Evolutionary conservation across 768 basidiomycete genomes (phyloP).

Genomic region (Lactifluus hygrophoroides): DNA sequence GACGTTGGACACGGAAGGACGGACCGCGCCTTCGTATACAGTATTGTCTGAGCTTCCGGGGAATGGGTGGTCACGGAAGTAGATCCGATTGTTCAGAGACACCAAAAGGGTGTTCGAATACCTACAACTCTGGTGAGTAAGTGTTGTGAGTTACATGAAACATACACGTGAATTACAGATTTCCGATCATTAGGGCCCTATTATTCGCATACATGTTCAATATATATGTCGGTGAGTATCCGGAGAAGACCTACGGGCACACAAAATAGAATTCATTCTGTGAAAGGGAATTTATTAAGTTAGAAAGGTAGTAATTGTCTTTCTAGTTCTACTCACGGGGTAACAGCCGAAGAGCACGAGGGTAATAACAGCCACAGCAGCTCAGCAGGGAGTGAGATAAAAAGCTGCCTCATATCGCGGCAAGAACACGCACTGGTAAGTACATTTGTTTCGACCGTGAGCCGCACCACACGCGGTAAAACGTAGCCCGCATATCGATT

Average conservation of each 20-base stretch:
- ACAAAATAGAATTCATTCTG: constrained; percentile 5
- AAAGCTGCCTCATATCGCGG: too few species aligned
- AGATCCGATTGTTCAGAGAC: constrained; percentile 19
- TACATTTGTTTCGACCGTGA: constrained; percentile 24
- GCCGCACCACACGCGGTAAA: constrained; percentile 19
- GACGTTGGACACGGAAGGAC: too few species aligned
- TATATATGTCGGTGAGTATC: too few species aligned
- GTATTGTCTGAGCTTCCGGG: too few species aligned
- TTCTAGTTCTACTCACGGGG: not conserved
- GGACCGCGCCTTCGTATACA: too few species aligned
- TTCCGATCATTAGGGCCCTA: constrained; percentile 20
- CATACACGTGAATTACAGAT: not conserved
- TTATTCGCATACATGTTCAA: not conserved
- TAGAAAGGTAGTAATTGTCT: not conserved
- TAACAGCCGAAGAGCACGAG: constrained; percentile 1
- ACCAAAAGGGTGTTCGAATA: constrained; percentile 24
- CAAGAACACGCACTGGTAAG: constrained; percentile 8
- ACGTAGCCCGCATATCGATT: constrained; percentile 4
- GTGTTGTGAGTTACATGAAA: not conserved
- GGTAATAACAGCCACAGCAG: not conserved
- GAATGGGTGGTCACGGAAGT: constrained; percentile 9
- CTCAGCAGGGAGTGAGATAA: not conserved
- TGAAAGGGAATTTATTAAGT: not conserved
- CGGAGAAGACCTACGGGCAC: not conserved
- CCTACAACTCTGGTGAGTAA: not conserved